Evolutionary conservation across 2,329 filamentous ascomycete genomes (phyloP).

Genomic region (Nemania bipapillata): DNA sequence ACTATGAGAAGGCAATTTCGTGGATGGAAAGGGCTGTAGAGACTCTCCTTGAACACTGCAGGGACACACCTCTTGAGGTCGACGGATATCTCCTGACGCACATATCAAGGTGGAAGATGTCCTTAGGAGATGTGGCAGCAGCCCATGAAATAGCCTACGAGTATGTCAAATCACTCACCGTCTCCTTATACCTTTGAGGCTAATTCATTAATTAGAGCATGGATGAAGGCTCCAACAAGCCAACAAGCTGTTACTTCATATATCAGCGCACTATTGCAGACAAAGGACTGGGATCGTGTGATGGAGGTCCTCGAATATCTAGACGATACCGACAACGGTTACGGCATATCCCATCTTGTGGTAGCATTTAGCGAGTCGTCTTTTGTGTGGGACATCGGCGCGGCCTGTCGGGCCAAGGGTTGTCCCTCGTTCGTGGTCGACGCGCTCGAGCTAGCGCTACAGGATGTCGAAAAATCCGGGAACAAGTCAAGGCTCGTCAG

Average conservation of each 20-base stretch:
- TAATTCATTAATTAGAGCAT: slow-evolving; percentile 6
- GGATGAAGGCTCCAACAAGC: slow-evolving; percentile 7
- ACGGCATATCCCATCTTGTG: slow-evolving; percentile 6
- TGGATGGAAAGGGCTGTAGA: slow-evolving; percentile 19
- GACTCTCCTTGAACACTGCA: slow-evolving; percentile 13
- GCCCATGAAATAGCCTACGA: slow-evolving; percentile 11
- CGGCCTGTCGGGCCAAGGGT: neutral
- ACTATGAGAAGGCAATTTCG: slow-evolving; percentile 12
- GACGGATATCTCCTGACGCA: slow-evolving; percentile 17
- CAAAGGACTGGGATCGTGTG: neutral
- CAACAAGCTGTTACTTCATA: neutral
- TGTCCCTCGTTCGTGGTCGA: neutral
- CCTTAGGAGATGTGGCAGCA: neutral
- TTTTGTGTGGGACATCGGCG: neutral
- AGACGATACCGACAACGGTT: neutral
- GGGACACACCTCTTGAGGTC: slow-evolving; percentile 11
- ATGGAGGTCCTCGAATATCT: slow-evolving; percentile 9
- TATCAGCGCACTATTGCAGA: neutral
- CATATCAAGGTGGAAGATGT: slow-evolving; percentile 11
- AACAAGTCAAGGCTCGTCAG: slow-evolving; percentile 2
- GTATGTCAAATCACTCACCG: neutral
- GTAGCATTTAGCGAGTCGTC: slow-evolving; percentile 1
- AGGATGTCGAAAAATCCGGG: slow-evolving; percentile 10
- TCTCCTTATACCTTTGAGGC: neutral
- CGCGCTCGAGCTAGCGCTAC: slow-evolving; percentile 12